phyloP scores from a whole-genome alignment of 2,329 filamentous ascomycete species.

The Fusarium albosuccineum region DNA sequence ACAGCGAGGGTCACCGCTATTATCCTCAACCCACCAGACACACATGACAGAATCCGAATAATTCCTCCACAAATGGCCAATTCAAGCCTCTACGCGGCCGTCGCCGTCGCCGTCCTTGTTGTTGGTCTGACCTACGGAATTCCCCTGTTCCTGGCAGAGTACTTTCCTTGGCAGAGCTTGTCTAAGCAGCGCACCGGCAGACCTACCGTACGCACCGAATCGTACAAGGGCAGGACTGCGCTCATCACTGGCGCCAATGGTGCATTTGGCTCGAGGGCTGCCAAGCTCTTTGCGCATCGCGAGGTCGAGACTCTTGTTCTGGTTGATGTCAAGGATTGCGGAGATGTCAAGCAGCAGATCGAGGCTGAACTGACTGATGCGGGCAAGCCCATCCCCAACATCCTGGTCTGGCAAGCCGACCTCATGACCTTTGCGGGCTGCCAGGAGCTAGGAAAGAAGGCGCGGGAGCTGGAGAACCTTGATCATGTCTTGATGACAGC shows the following conservation, averaged over 20 bases:
- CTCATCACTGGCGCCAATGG: slow-evolving; percentile 54
- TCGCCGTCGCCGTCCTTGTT: slow-evolving; percentile 32
- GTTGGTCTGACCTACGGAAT: slow-evolving; percentile 46
- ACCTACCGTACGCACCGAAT: slow-evolving; percentile 51
- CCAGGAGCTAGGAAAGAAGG: slow-evolving; percentile 48
- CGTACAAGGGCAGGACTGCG: slow-evolving; percentile 53
- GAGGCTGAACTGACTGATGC: slow-evolving; percentile 46
- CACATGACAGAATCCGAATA: neutral
- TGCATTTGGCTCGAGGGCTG: slow-evolving; percentile 53
- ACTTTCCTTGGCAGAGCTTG: slow-evolving; percentile 52
- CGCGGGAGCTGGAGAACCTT: slow-evolving; percentile 45
- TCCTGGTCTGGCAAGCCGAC: slow-evolving; percentile 54
- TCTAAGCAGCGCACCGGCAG: slow-evolving; percentile 50
- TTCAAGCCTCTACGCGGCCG: slow-evolving; percentile 20
- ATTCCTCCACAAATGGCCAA: slow-evolving; percentile 31
- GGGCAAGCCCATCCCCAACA: slow-evolving; percentile 47
- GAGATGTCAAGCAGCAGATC: slow-evolving; percentile 50
- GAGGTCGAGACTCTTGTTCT: slow-evolving; percentile 53
- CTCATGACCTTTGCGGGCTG: slow-evolving; percentile 54
- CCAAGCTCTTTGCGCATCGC: slow-evolving; percentile 52
- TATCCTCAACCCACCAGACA: slow-evolving; percentile 9
- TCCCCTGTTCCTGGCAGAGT: slow-evolving; percentile 50
- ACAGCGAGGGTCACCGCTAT: neutral
- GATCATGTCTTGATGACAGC: slow-evolving; percentile 55
- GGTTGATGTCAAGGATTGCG: slow-evolving; percentile 52